Evolutionary conservation across 345 rosid genomes (phyloP), one percentile per base, ranked within the genome.

Genomic region (Schrenkiella parvula): DNA sequence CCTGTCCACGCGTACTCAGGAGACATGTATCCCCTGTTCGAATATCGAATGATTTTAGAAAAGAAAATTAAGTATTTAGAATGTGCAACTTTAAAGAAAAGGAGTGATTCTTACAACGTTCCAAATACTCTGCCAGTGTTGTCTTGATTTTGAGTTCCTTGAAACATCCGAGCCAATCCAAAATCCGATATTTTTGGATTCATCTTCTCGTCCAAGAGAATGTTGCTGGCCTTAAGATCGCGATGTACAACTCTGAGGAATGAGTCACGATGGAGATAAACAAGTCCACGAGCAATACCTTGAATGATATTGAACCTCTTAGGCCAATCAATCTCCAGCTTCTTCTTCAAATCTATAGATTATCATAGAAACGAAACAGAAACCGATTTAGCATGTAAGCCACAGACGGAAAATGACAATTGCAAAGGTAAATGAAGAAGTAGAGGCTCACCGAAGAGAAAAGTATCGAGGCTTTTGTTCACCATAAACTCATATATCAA

Each of bases 401-500:
- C 28, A 56, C 22, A 31, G 6, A 12, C 59, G 37, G 8, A 26
- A 62, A 28, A 8, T 6, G 26, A 31, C 0, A 31, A 17, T 29
- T 32, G 21, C 1, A 46, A 21, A 64, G 29, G 21, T 28, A 47
- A 9, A 61, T 60, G 71, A 8, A 23, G 23, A 8, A 26, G 15
- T 28, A 44, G 35, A 17, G 32, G 38, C 84, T 1, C 19, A 86
- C 89, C 78, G 19, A 84, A 88, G 37, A 86, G 68, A 64, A 76
- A 76, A 29, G 46, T 56, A 52, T 84, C 91, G 65, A 84, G 68
- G 74, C 86, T 84, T 72, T 73, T 70, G 67, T 87, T 83, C 6
- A 80, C 84, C 76, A 84, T 35, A 54, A 56, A 87, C 52, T 85
- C 89, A 31, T 87, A 87, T 15, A 87, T 59, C 21, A 87, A 26